Evolutionary conservation across 2,329 filamentous ascomycete species (phyloP).

Genomic region (Tolypocladium amazonense): DNA sequence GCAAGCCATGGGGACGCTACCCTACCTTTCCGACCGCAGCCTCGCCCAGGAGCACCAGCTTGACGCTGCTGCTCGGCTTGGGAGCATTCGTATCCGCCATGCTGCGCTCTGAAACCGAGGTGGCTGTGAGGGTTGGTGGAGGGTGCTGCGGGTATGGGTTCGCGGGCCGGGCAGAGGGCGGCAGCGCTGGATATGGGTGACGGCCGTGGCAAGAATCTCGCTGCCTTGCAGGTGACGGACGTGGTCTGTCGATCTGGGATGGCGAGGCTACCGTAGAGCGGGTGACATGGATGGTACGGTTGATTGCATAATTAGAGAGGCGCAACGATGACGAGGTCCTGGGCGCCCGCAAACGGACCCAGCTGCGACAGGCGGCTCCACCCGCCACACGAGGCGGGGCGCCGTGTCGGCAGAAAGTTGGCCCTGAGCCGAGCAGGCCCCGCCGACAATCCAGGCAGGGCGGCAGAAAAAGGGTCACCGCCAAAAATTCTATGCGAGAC

Average conservation of each 20-base stretch:
- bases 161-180: not conserved
- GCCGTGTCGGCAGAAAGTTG: conserved; percentile 7
- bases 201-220: not conserved
- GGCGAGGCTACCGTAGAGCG: not conserved
- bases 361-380: not conserved
- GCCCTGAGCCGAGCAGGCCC: conserved; percentile 5
- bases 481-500: conserved; percentile 23
- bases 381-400: not conserved
- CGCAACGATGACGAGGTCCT: conserved; percentile 17
- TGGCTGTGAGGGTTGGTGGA: not conserved
- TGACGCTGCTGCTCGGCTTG: conserved; percentile 98
- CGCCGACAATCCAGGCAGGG: conserved; percentile 2
- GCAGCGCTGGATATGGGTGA: not conserved
- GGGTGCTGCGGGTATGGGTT: not conserved
- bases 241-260: not conserved
- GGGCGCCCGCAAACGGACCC: not conserved
- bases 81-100: conserved; percentile 47
- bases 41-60: conserved; percentile 95
- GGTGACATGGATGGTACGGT: conserved; percentile 1
- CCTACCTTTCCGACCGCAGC: conserved; percentile 96
- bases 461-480: conserved; percentile 17
- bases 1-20: conserved; percentile 32
- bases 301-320: conserved; percentile 7
- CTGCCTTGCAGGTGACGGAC: not conserved
- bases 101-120: not conserved